Evolutionary conservation across 2,329 filamentous ascomycete genomes (phyloP).

Genomic region (Diaporthe citrichinensis): DNA sequence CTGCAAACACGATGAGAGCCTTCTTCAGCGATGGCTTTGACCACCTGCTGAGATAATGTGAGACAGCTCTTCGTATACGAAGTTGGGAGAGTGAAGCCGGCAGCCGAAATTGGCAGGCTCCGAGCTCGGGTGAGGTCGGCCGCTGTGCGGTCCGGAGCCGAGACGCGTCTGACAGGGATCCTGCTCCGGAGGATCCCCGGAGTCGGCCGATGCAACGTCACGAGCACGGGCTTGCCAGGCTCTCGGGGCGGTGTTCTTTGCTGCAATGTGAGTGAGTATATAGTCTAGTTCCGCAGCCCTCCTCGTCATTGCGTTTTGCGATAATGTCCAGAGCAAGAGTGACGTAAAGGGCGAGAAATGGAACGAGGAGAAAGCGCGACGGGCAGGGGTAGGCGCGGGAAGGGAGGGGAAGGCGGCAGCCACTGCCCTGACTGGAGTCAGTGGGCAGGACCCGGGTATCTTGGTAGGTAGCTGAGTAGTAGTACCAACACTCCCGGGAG

Average conservation of each 20-base stretch:
- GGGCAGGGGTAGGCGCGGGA: conserved; percentile 36
- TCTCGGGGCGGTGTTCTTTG: neutral
- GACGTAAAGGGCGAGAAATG: neutral
- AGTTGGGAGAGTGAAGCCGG: neutral
- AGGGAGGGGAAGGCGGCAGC: conserved; percentile 15
- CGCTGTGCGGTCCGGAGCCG: conserved; percentile 31
- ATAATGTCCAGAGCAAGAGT: neutral
- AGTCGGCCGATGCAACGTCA: conserved; percentile 7
- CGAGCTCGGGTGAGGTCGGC: conserved; percentile 33
- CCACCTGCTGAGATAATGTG: neutral
- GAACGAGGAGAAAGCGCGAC: conserved; percentile 26
- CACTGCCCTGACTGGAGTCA: conserved; percentile 16
- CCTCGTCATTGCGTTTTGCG: neutral
- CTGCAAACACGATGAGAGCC: too few species aligned
- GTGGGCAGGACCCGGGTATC: neutral
- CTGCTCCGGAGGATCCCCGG: conserved; percentile 2
- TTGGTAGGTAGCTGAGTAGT: neutral
- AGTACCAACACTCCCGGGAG: too few species aligned
- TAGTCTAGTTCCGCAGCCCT: neutral
- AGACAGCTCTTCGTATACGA: neutral
- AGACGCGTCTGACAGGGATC: conserved; percentile 20
- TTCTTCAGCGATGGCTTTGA: neutral
- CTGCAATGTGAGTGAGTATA: neutral
- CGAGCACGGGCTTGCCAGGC: neutral
- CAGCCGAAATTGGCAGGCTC: neutral